Base-by-base conservation (phyloP, 805 yeast species). In the Lipomyces mesembrius region DNA sequence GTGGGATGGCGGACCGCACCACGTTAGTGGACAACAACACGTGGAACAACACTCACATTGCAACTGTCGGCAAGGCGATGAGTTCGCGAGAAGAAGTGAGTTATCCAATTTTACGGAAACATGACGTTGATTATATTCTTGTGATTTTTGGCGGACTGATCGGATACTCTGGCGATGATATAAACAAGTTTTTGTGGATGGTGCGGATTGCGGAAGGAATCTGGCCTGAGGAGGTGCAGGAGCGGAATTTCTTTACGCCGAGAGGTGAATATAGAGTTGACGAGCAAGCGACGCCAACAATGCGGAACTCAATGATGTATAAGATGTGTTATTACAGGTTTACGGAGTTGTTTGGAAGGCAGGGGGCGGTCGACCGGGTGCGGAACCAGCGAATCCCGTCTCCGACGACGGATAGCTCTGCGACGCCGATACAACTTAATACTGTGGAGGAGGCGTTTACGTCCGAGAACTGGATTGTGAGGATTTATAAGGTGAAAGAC, bases 1-100 rank as follows among this genome's bases (percentile, higher is more conserved):
- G 99, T 74, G 99, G 99, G 70, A 95, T 95, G 98, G 99, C 99
- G 57, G 99, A 95, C 80, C 87, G 99, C 77, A 94, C 98, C 71
- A 95, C 99, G 5, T 83, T 95, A 73, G 99, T 96, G 52, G 99
- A 95, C 79, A 95, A 95, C 85, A 95, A 95, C 81, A 95, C 99
- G 11, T 95, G 99, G 99, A 95, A 95, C 79, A 95, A 95, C 82
- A 95, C 99, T 2, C 99, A 95, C 78, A 96, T 95, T 79, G 99
- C 99, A 72, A 92, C 97, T 17, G 99, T 95, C 63, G 99, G 99
- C 75, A 92, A 92, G 79, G 98, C 98, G 22, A 92, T 95, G 97
- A 86, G 96, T 27, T 89, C 96, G 12, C 79, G 87, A 25, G 98
- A 95, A 78, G 95, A 90, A 64, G 89, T 86, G 56, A 88, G 98